phyloP scores from a whole-genome alignment of 1,139 yeast genomes.

The Candida labiduridarum region DNA sequence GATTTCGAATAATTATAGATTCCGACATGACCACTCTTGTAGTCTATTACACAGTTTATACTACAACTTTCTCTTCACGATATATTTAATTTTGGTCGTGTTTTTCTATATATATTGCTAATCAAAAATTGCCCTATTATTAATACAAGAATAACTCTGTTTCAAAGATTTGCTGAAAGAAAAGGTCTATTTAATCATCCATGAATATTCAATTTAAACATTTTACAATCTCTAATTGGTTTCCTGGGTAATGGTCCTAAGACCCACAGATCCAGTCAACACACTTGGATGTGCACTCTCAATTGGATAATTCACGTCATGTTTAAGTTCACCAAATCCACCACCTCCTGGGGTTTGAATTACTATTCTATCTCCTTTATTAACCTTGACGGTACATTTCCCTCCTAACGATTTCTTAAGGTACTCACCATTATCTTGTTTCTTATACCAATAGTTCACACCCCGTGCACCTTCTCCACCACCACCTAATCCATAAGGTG shows the following conservation, averaged over 20 bases:
- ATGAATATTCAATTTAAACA: background rate
- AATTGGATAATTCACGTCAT: slow-evolving; percentile 26
- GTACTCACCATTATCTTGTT: slow-evolving; percentile 23
- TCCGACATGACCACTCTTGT: too few species aligned
- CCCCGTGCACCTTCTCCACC: slow-evolving; percentile 46
- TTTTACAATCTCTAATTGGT: slow-evolving; percentile 25
- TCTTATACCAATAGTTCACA: slow-evolving; percentile 38
- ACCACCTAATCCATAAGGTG: slow-evolving; percentile 50
- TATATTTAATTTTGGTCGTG: too few species aligned
- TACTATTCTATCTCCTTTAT: slow-evolving; percentile 44
- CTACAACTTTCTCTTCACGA: too few species aligned
- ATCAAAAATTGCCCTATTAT: too few species aligned
- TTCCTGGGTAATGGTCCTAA: slow-evolving; percentile 35
- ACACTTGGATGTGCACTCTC: slow-evolving; percentile 25
- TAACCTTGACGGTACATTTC: slow-evolving; percentile 41
- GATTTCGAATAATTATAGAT: too few species aligned
- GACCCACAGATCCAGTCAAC: slow-evolving; percentile 41
- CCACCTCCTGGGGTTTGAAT: slow-evolving; percentile 54
- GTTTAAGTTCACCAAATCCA: slow-evolving; percentile 36
- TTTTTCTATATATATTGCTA: too few species aligned
- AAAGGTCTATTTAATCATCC: background rate
- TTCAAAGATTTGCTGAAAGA: too few species aligned
- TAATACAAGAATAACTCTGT: too few species aligned
- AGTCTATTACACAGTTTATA: too few species aligned
- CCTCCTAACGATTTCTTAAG: slow-evolving; percentile 43